Evolutionary conservation across 139 green algal species (phyloP).

Genomic region (Marvania coccoides): DNA sequence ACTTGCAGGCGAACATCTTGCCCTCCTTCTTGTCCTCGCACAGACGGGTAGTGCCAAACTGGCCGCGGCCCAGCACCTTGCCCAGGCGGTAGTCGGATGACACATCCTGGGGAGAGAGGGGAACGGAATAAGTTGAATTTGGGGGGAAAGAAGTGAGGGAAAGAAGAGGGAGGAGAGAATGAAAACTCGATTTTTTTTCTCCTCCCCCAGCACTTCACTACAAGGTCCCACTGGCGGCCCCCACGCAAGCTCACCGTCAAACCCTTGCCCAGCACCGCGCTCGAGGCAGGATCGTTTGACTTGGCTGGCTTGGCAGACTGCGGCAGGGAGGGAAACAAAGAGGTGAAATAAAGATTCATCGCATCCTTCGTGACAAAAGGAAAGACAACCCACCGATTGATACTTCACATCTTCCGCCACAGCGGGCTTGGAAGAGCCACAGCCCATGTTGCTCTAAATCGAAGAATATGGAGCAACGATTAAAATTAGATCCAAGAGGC

Average conservation of each 20-base stretch:
- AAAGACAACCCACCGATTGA: background rate
- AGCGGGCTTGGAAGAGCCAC: background rate
- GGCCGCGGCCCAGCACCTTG: conserved; percentile 37
- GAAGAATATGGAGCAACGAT: too few relatives aligned
- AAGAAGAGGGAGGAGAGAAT: too few relatives aligned
- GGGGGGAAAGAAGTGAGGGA: too few relatives aligned
- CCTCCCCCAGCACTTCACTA: too few relatives aligned
- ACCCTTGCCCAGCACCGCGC: background rate
- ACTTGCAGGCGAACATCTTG: conserved; percentile 66
- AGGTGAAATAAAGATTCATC: background rate
- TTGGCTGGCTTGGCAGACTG: background rate
- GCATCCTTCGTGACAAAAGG: background rate
- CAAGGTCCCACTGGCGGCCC: background rate
- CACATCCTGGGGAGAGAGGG: conserved; percentile 31
- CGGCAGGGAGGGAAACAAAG: background rate
- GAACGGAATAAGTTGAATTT: too few relatives aligned
- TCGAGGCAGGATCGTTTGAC: background rate
- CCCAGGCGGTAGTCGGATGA: conserved; percentile 33
- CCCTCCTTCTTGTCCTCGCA: conserved; percentile 25
- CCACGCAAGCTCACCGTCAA: background rate
- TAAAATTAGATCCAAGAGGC: too few relatives aligned
- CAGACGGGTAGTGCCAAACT: conserved; percentile 56
- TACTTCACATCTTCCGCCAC: background rate
- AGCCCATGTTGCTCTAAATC: background rate
- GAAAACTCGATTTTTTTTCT: too few relatives aligned